Evolutionary conservation across 106 monocot species (phyloP).

Genomic region (Gastrodia elata): DNA sequence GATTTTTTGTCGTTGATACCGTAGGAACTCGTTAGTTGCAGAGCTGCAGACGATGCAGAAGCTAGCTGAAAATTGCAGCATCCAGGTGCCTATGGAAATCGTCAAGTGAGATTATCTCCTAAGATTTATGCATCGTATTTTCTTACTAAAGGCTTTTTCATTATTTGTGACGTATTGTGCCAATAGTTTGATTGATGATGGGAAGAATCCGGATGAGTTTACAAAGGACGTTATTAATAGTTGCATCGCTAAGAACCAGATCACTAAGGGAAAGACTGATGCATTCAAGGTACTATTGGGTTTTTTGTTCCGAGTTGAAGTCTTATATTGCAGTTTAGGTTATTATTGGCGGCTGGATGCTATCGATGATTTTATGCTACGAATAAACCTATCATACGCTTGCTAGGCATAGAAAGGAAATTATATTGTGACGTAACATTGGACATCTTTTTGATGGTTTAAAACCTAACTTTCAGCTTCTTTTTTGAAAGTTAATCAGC

Average conservation of each 20-base stretch:
- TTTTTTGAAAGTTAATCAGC: not conserved
- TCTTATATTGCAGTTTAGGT: not conserved
- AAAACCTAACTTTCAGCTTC: not conserved
- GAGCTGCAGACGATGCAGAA: conserved; percentile 93
- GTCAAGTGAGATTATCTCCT: conserved; percentile 53
- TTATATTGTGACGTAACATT: not conserved
- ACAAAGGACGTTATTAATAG: conserved; percentile 75
- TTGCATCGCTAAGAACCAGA: conserved; percentile 89
- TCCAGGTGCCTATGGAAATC: conserved; percentile 91
- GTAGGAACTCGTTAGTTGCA: conserved; percentile 63
- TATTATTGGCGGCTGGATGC: not conserved
- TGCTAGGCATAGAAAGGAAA: not conserved
- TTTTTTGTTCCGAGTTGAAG: not conserved
- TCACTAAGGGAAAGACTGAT: conserved; percentile 93
- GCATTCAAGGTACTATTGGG: conserved; percentile 66
- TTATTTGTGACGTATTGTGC: not conserved
- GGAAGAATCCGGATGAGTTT: conserved; percentile 94
- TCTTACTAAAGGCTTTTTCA: not conserved
- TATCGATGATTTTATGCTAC: not conserved
- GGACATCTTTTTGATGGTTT: too few species aligned
- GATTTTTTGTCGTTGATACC: not conserved
- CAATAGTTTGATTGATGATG: conserved; percentile 83
- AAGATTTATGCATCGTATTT: not conserved
- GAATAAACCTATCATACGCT: not conserved
- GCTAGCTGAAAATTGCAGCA: conserved; percentile 65